Conservation (phyloP, 345 rosid genomes). For the Pelargonium nanum region DNA sequence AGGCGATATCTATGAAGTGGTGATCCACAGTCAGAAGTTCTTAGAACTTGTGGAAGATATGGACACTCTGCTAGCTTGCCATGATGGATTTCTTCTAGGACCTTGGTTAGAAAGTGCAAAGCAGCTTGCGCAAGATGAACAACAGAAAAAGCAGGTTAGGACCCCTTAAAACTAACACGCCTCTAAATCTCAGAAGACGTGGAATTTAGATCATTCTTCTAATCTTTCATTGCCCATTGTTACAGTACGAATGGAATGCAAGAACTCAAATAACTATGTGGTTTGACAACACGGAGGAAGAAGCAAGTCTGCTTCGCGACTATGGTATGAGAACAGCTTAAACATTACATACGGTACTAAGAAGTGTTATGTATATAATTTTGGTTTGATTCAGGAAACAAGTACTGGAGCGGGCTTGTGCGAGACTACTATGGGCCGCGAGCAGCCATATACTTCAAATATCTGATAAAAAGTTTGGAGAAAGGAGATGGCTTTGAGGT, state of each 20-base stretch:
- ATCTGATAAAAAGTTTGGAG: conserved; percentile 31
- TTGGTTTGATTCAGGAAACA: conserved; percentile 34
- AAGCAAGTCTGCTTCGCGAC: conserved; percentile 64
- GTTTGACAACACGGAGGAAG: conserved; percentile 54
- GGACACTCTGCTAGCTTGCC: conserved; percentile 46
- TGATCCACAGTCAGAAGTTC: conserved; percentile 27
- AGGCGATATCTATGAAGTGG: conserved; percentile 28
- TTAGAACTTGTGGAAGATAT: conserved; percentile 50
- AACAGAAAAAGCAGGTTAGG: conserved; percentile 44
- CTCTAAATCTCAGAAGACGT: not conserved
- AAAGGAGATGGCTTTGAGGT: conserved; percentile 30
- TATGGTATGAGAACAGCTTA: conserved; percentile 29
- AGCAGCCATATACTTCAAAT: conserved; percentile 53
- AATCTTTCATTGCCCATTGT: not conserved
- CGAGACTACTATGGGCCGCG: conserved; percentile 56
- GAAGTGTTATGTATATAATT: not conserved
- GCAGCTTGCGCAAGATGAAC: conserved; percentile 35
- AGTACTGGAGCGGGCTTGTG: conserved; percentile 64
- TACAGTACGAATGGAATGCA: conserved; percentile 69
- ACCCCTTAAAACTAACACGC: not conserved
- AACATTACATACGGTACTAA: not conserved
- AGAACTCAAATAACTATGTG: conserved; percentile 76
- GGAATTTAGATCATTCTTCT: not conserved
- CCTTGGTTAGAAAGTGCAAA: conserved; percentile 73
- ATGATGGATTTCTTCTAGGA: conserved; percentile 56